Base-by-base conservation (phyloP, 257 asterid genomes). In the Fraxinus anomala region DNA sequence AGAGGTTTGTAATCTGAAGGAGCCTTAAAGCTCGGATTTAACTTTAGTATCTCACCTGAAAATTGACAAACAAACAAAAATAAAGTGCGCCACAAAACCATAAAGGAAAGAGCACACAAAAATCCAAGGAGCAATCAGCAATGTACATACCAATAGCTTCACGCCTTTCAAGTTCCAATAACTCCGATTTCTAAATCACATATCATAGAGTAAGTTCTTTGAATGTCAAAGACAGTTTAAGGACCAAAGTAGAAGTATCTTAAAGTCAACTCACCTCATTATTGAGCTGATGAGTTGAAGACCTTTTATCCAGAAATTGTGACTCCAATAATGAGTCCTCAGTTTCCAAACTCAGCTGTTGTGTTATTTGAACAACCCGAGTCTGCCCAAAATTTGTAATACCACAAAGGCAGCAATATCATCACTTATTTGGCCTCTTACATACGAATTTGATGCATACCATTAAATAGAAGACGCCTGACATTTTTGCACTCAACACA, bases 1-100 rank as follows among this genome's bases (percentile, higher is more conserved):
- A 91, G 72, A 87, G 98, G 98, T 83, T 85, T 91, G 87, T 92
- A 92, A 82, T 91, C 93, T 71, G 91, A 84, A 72, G 98, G 96
- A 73, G 91, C 88, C 86, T 90, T 95, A 81, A 88, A 95, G 77
- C 90, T 79, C 33, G 98, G 96, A 85, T 91, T 91, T 73, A 93
- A 83, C 86, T 87, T 88, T 59, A 95, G 84, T 73, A 93, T 74
- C 86, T 95, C 98, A 80, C 96, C 97, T 95, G 89, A 68, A 88
- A 85, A 77, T 42, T 71, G 26, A 72, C 39, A 75, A 56, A 44
- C 49, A 56, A 70, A 79, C 23, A 36, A 37, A 39, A 82, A 28
- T 70, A 47, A 68, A 66, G 69, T 23, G 75, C 44, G 16, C 24
- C 67, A 28, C 31, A 65, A 39, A 37, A 80, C 44, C 36, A 76